A percentile compares a stretch with the other conserved stretches of the same genome.
phyloP scores from a whole-genome alignment of 805 yeast species.

The Tetrapisispora taiwanensis region DNA sequence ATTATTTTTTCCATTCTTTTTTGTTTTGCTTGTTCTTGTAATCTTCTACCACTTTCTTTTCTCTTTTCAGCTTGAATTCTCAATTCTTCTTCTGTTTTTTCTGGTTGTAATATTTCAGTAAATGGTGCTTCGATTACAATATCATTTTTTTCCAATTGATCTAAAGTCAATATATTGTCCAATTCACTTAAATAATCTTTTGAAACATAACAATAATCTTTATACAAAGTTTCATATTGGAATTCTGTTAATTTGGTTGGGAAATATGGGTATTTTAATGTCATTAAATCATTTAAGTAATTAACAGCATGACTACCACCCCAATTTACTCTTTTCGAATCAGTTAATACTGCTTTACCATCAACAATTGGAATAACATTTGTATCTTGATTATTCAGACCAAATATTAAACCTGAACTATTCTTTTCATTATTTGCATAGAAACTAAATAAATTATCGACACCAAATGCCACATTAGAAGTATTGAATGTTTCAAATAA shows the following conservation, averaged over 20 bases:
- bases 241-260: slow-evolving; percentile 58
- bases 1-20: slow-evolving; percentile 68
- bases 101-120: slow-evolving; percentile 50
- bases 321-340: slow-evolving; percentile 78
- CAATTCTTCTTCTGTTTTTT: slow-evolving; percentile 77
- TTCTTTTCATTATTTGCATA: slow-evolving; percentile 38
- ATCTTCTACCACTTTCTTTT: slow-evolving; percentile 72
- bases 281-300: slow-evolving; percentile 51
- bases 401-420: slow-evolving; percentile 62
- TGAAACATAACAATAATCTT: slow-evolving; percentile 73
- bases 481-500: slow-evolving; percentile 75
- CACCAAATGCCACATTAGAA: slow-evolving; percentile 69
- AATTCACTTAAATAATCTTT: slow-evolving; percentile 58
- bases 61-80: slow-evolving; percentile 67
- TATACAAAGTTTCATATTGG: slow-evolving; percentile 59
- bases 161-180: slow-evolving; percentile 45
- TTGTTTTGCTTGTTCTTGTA: slow-evolving; percentile 89
- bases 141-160: slow-evolving; percentile 57
- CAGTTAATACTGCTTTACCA: slow-evolving; percentile 55
- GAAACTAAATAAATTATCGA: slow-evolving; percentile 73
- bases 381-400: slow-evolving; percentile 75
- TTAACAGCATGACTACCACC: slow-evolving; percentile 73
- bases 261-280: slow-evolving; percentile 83
- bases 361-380: slow-evolving; percentile 70
- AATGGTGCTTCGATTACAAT: slow-evolving; percentile 76